Percentiles rank a stretch among this genome's conserved stretches.
These are phyloP conservation scores for Diaporthe sp. DNA, from an alignment of 2,329 filamentous ascomycete species.

Conservation along the genomic window DNA sequence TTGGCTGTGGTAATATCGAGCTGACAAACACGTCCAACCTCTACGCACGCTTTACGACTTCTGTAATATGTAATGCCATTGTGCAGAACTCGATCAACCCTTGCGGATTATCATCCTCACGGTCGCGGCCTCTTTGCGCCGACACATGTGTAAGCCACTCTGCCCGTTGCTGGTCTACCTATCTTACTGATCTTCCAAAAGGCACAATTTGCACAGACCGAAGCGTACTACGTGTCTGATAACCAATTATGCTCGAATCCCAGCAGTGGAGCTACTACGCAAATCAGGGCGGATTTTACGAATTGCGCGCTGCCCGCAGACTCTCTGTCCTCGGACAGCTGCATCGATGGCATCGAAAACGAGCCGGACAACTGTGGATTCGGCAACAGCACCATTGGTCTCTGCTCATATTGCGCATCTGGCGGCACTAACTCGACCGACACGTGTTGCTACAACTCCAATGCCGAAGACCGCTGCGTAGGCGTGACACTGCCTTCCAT, in stretches of 20 bases:
- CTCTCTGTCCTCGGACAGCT: conserved; percentile 77
- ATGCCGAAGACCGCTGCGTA: conserved; percentile 78
- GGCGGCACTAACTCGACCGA: conserved; percentile 93
- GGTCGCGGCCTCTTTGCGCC: conserved; percentile 84
- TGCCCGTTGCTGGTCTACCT: conserved; percentile 41
- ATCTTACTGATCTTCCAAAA: conserved; percentile 44
- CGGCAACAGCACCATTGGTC: conserved; percentile 73
- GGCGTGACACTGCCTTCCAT: conserved; percentile 83
- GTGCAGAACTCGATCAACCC: conserved; percentile 84
- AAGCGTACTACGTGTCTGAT: conserved; percentile 85
- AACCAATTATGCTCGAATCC: conserved; percentile 76
- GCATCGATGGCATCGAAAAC: conserved; percentile 81
- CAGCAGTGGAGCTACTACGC: conserved; percentile 71
- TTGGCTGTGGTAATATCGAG: conserved; percentile 84
- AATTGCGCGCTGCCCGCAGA: conserved; percentile 87
- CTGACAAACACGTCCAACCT: conserved; percentile 81
- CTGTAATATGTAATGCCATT: conserved; percentile 91
- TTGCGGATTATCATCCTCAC: conserved; percentile 73
- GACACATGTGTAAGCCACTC: conserved; percentile 78
- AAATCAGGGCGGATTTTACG: conserved; percentile 92
- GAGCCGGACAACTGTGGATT: conserved; percentile 91
- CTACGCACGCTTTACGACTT: conserved; percentile 94
- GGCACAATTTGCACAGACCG: conserved; percentile 88
- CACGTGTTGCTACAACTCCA: conserved; percentile 89
- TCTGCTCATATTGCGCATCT: conserved; percentile 87